phyloP scores from a whole-genome alignment of 169 alveolate genomes.

The Babesia ovata region DNA sequence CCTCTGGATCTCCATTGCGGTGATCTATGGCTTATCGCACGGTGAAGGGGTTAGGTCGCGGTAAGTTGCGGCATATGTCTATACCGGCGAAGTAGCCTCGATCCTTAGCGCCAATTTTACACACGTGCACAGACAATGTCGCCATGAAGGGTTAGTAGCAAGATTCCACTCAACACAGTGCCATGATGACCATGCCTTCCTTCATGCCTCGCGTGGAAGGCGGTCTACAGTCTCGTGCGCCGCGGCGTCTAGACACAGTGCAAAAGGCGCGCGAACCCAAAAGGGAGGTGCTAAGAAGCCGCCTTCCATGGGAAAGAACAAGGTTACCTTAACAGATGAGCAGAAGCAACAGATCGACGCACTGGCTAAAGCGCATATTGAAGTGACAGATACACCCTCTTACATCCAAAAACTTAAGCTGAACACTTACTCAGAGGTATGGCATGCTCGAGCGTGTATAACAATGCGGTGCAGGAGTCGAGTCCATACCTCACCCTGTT shows the following conservation, averaged over 20 bases:
- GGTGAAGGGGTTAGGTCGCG: neutral
- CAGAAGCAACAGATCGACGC: slow-evolving; percentile 45
- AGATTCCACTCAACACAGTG: neutral
- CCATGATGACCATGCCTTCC: neutral
- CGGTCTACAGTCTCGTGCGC: neutral
- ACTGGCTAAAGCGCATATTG: slow-evolving; percentile 40
- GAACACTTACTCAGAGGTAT: slow-evolving; percentile 43
- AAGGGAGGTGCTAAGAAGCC: slow-evolving; percentile 21
- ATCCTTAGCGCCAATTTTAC: neutral
- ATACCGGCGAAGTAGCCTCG: neutral
- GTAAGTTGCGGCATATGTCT: neutral
- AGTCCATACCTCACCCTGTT: slow-evolving; percentile 58
- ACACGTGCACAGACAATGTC: neutral
- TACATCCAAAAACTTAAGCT: slow-evolving; percentile 51
- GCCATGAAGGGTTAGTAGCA: neutral
- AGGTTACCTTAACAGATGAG: slow-evolving; percentile 47
- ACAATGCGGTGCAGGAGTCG: slow-evolving; percentile 29
- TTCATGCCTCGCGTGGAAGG: neutral
- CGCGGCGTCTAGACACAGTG: neutral
- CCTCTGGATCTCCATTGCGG: slow-evolving; percentile 26
- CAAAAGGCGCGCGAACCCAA: neutral
- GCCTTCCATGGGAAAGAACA: slow-evolving; percentile 21
- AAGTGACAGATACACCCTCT: slow-evolving; percentile 60
- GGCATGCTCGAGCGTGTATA: neutral
- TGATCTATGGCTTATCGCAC: slow-evolving; percentile 33